phyloP scores from a whole-genome alignment of 2,329 filamentous ascomycete genomes.

The Diatrype stigma region DNA sequence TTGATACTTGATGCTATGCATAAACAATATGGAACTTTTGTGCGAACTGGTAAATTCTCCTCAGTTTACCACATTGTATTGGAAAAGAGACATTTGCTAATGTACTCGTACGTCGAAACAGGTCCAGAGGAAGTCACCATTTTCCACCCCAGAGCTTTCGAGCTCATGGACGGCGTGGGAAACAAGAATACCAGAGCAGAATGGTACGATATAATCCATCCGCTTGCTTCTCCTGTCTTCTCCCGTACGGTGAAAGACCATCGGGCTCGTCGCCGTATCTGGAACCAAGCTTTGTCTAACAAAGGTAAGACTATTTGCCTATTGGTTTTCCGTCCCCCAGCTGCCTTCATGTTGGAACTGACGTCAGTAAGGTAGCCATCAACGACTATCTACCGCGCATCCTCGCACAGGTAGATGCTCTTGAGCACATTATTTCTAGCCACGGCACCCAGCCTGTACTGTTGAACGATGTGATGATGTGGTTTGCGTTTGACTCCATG shows the following conservation, averaged over 20 bases:
- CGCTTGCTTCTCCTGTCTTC: constrained; percentile 15
- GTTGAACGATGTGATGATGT: constrained; percentile 14
- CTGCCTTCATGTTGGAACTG: too few relatives aligned
- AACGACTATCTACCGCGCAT: constrained; percentile 15
- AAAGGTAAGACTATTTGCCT: constrained; percentile 11
- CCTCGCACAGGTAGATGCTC: constrained; percentile 4
- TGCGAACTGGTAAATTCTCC: too few relatives aligned
- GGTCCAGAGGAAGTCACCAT: constrained; percentile 17
- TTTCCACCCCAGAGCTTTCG: constrained; percentile 10
- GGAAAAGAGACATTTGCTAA: too few relatives aligned
- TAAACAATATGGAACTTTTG: too few relatives aligned
- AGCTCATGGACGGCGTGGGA: constrained; percentile 14
- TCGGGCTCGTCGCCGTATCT: constrained; percentile 13
- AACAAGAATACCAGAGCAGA: constrained; percentile 15
- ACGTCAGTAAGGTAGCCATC: too few relatives aligned
- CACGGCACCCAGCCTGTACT: constrained; percentile 6
- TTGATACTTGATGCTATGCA: too few relatives aligned
- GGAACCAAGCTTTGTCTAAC: constrained; percentile 10
- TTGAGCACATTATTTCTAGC: constrained; percentile 8
- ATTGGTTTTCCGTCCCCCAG: too few relatives aligned
- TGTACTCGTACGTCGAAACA: too few relatives aligned
- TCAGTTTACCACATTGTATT: too few relatives aligned
- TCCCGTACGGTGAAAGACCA: constrained; percentile 13
- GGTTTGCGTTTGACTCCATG: constrained; percentile 16
- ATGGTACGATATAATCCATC: constrained; percentile 18